Conservation (phyloP, 2,329 filamentous ascomycete species). For the Exophiala phaeomuriformis region DNA sequence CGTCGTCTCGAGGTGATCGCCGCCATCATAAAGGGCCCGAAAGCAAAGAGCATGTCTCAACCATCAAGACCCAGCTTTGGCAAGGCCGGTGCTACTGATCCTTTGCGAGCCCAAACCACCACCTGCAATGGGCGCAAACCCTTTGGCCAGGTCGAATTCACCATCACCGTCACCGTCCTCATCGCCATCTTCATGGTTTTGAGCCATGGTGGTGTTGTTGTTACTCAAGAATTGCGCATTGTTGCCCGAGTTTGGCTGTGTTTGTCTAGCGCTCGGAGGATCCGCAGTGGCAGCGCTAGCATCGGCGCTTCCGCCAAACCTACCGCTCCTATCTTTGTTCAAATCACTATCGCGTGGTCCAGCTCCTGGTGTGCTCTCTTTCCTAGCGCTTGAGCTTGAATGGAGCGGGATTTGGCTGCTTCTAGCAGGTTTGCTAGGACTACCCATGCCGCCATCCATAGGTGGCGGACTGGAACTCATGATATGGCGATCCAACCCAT, state of each 20-base stretch:
- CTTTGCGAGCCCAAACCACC: constrained; percentile 28
- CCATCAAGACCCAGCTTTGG: constrained; percentile 14
- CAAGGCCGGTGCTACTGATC: constrained; percentile 19
- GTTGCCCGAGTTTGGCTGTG: constrained; percentile 1
- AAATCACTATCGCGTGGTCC: constrained; percentile 2
- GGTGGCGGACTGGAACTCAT: constrained; percentile 45
- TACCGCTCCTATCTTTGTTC: constrained; percentile 1
- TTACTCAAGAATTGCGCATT: constrained; percentile 2
- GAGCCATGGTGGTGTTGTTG: background rate
- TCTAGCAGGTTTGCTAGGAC: constrained; percentile 38
- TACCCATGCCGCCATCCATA: constrained; percentile 37
- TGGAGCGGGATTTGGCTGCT: constrained; percentile 22
- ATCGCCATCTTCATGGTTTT: constrained; percentile 25
- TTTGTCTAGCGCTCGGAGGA: background rate
- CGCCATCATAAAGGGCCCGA: background rate
- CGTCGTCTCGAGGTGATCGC: no score
- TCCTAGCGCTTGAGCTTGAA: constrained; percentile 32
- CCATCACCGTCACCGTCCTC: constrained; percentile 38
- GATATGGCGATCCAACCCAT: constrained; percentile 32
- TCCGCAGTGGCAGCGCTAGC: constrained; percentile 1
- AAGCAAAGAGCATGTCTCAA: background rate
- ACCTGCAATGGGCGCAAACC: constrained; percentile 41
- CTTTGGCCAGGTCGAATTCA: constrained; percentile 42
- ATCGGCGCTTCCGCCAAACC: constrained; percentile 4
- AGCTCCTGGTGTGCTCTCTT: constrained; percentile 21